Conservation (phyloP, 345 rosid genomes). For the Jatropha curcas region DNA sequence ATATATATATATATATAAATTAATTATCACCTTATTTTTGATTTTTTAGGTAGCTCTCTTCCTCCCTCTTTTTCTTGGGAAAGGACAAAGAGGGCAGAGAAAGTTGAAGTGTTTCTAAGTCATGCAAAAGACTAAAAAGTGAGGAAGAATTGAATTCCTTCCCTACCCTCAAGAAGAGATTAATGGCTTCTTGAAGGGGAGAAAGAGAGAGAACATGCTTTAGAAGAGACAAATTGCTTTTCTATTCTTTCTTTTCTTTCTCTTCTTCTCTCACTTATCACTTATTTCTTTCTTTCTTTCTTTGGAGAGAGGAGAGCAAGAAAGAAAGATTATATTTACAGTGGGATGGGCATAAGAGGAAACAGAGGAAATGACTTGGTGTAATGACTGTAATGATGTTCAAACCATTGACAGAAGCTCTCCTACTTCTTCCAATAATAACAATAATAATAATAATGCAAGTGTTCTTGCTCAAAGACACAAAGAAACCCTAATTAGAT, state of each 20-base stretch:
- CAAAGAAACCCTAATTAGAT: constrained; percentile 36
- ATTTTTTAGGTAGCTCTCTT: constrained; percentile 31
- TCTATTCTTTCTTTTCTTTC: constrained; percentile 21
- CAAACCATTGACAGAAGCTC: constrained; percentile 56
- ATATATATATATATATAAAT: neutral
- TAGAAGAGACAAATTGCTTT: constrained; percentile 49
- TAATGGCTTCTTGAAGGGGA: constrained; percentile 23
- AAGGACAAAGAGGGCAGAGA: constrained; percentile 19
- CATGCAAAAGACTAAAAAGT: constrained; percentile 38
- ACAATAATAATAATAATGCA: too few species aligned
- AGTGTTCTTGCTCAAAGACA: constrained; percentile 28
- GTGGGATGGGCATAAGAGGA: constrained; percentile 43
- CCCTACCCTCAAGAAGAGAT: constrained; percentile 44
- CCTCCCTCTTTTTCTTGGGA: constrained; percentile 6
- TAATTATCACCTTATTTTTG: neutral
- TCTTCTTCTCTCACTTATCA: neutral
- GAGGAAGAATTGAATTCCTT: constrained; percentile 58
- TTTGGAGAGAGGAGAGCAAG: constrained; percentile 15
- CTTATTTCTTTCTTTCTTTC: constrained; percentile 12
- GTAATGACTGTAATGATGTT: constrained; percentile 75
- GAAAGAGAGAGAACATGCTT: constrained; percentile 28
- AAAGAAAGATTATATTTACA: constrained; percentile 12
- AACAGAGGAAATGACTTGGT: constrained; percentile 72
- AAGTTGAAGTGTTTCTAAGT: neutral
- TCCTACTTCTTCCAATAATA: constrained; percentile 32